Base-by-base conservation (phyloP, 2,329 filamentous ascomycete genomes). In the Grosmannia huntii region DNA sequence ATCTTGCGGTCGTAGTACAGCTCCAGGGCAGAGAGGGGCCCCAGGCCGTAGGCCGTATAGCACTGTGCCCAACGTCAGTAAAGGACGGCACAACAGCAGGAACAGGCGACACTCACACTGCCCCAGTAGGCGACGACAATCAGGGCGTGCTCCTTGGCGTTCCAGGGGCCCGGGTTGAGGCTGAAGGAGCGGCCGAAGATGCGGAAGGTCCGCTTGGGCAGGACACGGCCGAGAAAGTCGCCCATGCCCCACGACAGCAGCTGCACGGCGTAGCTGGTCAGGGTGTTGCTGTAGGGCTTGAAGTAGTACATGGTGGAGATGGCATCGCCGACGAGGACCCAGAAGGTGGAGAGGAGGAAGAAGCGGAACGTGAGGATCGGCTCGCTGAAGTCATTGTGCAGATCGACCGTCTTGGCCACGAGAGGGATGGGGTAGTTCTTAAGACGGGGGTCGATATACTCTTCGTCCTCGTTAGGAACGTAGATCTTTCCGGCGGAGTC, bases 291-390 rank as follows among this genome's bases (percentile, higher is more conserved):
- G 57, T 69, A 69, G 1, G 67, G 67, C 59, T 69, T 69, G 60
- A 69, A 69, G 59, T 67, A 68, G 59, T 69, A 69, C 55, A 69
- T 65, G 23, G 67, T 64, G 14, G 66, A 66, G 19, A 69, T 64
- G 28, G 63, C 65, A 41, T 65, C 67, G 38, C 68, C 68, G 46
- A 64, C 55, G 1, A 66, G 54, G 7, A 68, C 66, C 67, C 68
- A 69, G 36, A 69, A 68, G 6, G 67, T 68, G 11, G 66, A 62
- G 10, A 69, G 61, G 25, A 68, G 48, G 60, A 64, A 69, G 60
- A 68, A 69, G 21, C 67, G 65, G 31, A 69, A 69, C 5, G 68
- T 69, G n/a, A 69, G 62, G 36, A 69, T 68, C 0, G 67, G 68
- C 56, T 69, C 66, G 31, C 64, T 67, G 25, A 65, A 65, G 56